Evolutionary conservation across 2,329 filamentous ascomycete species (phyloP).

Genomic region (Penicillium crustosum): DNA sequence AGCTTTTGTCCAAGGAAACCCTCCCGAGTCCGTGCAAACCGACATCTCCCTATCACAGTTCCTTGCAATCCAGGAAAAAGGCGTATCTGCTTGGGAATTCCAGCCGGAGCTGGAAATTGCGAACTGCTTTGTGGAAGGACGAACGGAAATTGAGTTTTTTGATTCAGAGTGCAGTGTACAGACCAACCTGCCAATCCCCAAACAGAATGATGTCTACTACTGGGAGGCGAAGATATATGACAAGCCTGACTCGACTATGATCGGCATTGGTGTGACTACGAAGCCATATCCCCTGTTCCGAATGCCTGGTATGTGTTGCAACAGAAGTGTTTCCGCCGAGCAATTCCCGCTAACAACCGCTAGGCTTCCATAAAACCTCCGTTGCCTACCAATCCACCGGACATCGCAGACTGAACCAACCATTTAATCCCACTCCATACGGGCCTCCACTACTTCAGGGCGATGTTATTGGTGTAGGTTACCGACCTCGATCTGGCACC

Average conservation of each 20-base stretch:
- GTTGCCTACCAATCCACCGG: slow-evolving; percentile 89
- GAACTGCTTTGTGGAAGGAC: slow-evolving; percentile 95
- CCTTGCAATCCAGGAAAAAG: slow-evolving; percentile 97
- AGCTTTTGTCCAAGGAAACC: slow-evolving; percentile 94
- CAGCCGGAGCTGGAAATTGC: slow-evolving; percentile 98
- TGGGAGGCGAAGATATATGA: slow-evolving; percentile 99
- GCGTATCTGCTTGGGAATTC: slow-evolving; percentile 99
- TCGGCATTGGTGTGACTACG: slow-evolving; percentile 91
- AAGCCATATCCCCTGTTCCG: slow-evolving; percentile 96
- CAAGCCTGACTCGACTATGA: slow-evolving; percentile 81
- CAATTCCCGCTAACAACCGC: slow-evolving; percentile 12
- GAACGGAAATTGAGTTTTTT: slow-evolving; percentile 98
- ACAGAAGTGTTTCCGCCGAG: not conserved
- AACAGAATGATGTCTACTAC: slow-evolving; percentile 99
- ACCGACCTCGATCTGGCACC: slow-evolving; percentile 87
- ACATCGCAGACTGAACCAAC: slow-evolving; percentile 86
- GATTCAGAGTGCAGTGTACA: slow-evolving; percentile 97
- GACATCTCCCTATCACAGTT: slow-evolving; percentile 98
- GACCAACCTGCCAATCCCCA: slow-evolving; percentile 93
- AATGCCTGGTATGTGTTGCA: slow-evolving; percentile 73
- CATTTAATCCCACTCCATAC: slow-evolving; percentile 76
- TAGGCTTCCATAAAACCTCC: slow-evolving; percentile 89
- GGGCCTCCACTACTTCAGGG: slow-evolving; percentile 85
- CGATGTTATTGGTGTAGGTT: slow-evolving; percentile 93
- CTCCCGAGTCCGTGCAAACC: slow-evolving; percentile 90